Conservation (phyloP, 495 filamentous ascomycete genomes). For the Trichocladium uniseriatum region DNA sequence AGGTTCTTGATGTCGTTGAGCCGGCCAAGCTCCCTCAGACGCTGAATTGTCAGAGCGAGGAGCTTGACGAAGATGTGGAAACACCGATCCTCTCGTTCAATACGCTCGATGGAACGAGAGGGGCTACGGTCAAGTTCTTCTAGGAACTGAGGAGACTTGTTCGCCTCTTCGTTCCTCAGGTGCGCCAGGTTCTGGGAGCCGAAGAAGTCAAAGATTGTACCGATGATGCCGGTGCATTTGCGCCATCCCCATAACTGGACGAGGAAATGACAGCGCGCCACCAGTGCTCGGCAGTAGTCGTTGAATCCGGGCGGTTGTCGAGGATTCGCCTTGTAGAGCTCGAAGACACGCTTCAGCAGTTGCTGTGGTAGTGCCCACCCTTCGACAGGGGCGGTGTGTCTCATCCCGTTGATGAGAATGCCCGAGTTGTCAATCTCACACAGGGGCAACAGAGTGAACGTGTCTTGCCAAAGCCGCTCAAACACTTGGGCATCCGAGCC, state of each 20-base stretch:
- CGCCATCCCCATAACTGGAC: conserved; percentile 80
- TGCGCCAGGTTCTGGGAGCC: conserved; percentile 63
- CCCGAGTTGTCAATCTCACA: conserved; percentile 66
- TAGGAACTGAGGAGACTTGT: conserved; percentile 69
- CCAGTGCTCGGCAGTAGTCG: conserved; percentile 63
- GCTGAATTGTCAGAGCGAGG: conserved; percentile 58
- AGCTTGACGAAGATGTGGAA: conserved; percentile 93
- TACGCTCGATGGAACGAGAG: conserved; percentile 46
- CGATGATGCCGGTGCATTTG: conserved; percentile 67
- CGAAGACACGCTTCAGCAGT: conserved; percentile 55
- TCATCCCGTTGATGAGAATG: conserved; percentile 45
- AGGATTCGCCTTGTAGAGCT: conserved; percentile 50
- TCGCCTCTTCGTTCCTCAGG: conserved; percentile 66
- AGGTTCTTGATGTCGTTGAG: conserved; percentile 69
- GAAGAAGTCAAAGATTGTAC: conserved; percentile 84
- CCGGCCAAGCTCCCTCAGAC: conserved; percentile 47
- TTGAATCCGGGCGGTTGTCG: conserved; percentile 60
- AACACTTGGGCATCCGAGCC: conserved; percentile 44
- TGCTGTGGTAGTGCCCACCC: conserved; percentile 66
- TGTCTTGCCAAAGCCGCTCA: conserved; percentile 62
- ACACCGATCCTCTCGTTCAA: conserved; percentile 63
- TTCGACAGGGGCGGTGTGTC: conserved; percentile 46
- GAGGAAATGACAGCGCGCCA: conserved; percentile 70
- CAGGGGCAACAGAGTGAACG: conserved; percentile 68
- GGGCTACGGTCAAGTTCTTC: conserved; percentile 58